Evolutionary conservation across 805 yeast genomes (phyloP).

Genomic region (Hanseniaspora nectarophila): DNA sequence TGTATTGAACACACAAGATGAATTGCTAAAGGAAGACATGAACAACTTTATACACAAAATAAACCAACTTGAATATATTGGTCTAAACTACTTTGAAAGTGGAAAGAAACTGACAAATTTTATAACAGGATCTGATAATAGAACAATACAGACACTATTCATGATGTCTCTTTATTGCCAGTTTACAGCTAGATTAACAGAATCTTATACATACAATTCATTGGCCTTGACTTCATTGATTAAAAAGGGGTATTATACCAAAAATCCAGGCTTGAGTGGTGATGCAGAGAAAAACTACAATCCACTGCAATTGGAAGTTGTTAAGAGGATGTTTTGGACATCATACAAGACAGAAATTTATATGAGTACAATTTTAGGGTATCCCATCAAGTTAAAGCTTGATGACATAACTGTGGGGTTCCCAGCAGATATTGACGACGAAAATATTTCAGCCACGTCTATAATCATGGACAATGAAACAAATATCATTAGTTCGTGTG

Average conservation of each 20-base stretch:
- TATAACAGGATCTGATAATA: slow-evolving; percentile 67
- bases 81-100: slow-evolving; percentile 66
- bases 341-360: slow-evolving; percentile 84
- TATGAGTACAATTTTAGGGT: slow-evolving; percentile 73
- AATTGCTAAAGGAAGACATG: slow-evolving; percentile 25
- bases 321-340: slow-evolving; percentile 80
- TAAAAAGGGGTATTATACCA: slow-evolving; percentile 72
- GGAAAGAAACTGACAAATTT: slow-evolving; percentile 71
- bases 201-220: slow-evolving; percentile 83
- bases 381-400: slow-evolving; percentile 64
- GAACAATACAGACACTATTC: slow-evolving; percentile 72
- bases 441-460: slow-evolving; percentile 60
- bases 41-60: slow-evolving; percentile 17
- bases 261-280: slow-evolving; percentile 30
- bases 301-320: slow-evolving; percentile 69
- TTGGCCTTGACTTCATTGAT: slow-evolving; percentile 73
- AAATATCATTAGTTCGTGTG: slow-evolving; percentile 50
- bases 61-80: slow-evolving; percentile 49
- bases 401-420: slow-evolving; percentile 80
- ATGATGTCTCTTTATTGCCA: slow-evolving; percentile 78
- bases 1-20: slow-evolving; percentile 23
- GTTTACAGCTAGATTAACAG: slow-evolving; percentile 74
- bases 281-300: slow-evolving; percentile 39
- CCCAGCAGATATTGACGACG: slow-evolving; percentile 78
- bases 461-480: slow-evolving; percentile 39